Base-by-base conservation (phyloP, 306 rosid genomes). In the Vicia faba region DNA sequence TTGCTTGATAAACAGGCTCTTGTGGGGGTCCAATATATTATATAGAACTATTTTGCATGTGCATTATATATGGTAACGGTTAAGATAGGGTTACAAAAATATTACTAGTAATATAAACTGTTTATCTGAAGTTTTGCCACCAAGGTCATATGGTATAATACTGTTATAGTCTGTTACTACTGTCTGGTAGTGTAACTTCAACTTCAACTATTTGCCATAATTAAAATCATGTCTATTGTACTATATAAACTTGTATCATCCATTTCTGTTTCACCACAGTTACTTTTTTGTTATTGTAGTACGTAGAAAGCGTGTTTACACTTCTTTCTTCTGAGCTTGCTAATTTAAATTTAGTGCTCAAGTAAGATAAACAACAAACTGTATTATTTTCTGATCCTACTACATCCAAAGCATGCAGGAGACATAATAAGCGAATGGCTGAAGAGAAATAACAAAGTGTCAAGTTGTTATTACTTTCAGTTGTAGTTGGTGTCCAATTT, bases 41-140 rank as follows among this genome's bases (percentile, higher is more conserved):
- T 54, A 56, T 61, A 84, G 72, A 64, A 79, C 83, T 80, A 70
- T 81, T 78, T 74, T 71, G 72, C 71, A 78, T 78, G 64, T 39
- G 53, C 78, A 66, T 38, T 13, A 23, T 23, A 8, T 4, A 10
- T 61, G 70, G 35, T 73, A 81, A 81, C 71, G 75, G 79, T 76
- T 26, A 60, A 66, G 77, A 75, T 19, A 44, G 49, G 41, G 49
- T 56, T 36, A 64, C 12, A 26, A 64, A 36, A 79, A 69, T 25
- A 25, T 2, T 16, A 58, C 31, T 48, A 38, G 28, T 38, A 38
- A 8, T 23, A 12, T 57, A 68, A 50, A 46, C 84, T 55, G 66
- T 50, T 76, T 31, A 46, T 71, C 84, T 76, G 61, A 76, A 64
- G 56, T 59, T 72, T 72, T 72, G 68, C 53, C 65, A 51, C 66